Evolutionary conservation across 345 rosid species (phyloP).

Genomic region (Pseudoturritis turrita): DNA sequence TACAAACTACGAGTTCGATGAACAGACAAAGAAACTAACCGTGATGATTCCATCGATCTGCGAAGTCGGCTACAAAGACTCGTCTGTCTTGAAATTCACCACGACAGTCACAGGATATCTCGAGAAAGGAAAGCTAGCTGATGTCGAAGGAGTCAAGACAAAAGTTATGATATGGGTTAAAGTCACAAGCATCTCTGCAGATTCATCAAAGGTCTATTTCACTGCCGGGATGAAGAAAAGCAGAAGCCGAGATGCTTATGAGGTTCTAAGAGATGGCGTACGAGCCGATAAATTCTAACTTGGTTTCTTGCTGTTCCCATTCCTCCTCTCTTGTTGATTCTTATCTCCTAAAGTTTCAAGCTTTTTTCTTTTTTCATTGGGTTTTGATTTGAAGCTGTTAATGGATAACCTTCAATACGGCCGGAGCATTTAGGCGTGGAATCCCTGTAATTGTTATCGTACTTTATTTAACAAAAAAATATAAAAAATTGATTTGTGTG

Average conservation of each 20-base stretch:
- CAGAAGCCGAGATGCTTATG: slow-evolving; percentile 66
- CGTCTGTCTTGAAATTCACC: slow-evolving; percentile 71
- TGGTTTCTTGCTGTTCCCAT: not conserved
- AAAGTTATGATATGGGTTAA: slow-evolving; percentile 88
- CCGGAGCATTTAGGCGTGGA: too few relatives aligned
- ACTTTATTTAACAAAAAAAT: not conserved
- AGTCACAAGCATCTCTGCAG: slow-evolving; percentile 64
- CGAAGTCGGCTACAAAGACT: slow-evolving; percentile 92
- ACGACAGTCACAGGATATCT: slow-evolving; percentile 61
- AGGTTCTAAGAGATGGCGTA: slow-evolving; percentile 75
- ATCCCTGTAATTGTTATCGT: too few relatives aligned
- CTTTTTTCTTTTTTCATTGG: not conserved
- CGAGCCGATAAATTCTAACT: slow-evolving; percentile 61
- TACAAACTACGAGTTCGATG: slow-evolving; percentile 90
- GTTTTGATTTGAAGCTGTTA: not conserved
- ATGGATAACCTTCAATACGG: too few relatives aligned
- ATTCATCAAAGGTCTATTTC: slow-evolving; percentile 72
- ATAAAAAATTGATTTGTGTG: not conserved
- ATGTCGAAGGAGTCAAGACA: slow-evolving; percentile 88
- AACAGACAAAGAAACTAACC: slow-evolving; percentile 66
- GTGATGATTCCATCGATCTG: slow-evolving; percentile 79
- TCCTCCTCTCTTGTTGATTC: not conserved
- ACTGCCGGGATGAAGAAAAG: slow-evolving; percentile 72
- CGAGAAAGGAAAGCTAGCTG: slow-evolving; percentile 72
- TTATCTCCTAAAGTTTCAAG: not conserved